Conservation (phyloP, 192 early-diverging fungal genomes). For the Coemansia sp. region DNA sequence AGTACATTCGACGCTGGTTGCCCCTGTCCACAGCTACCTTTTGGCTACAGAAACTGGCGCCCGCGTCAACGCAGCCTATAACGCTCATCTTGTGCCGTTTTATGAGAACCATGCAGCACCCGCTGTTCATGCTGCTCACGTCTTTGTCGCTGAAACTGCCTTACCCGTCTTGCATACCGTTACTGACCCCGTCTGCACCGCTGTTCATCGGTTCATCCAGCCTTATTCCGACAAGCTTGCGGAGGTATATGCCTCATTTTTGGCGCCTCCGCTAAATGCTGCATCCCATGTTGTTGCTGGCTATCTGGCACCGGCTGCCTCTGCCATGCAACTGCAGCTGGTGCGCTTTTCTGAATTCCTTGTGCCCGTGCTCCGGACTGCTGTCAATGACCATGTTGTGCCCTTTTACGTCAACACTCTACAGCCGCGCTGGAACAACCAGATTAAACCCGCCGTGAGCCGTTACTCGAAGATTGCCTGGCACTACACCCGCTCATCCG, state of each 20-base stretch:
- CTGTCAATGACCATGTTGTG: constrained; percentile 23
- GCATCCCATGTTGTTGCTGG: constrained; percentile 1
- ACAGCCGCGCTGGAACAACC: constrained; percentile 35
- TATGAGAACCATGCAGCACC: constrained; percentile 40
- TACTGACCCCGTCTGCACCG: constrained; percentile 16
- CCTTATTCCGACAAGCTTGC: constrained; percentile 17
- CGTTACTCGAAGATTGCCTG: constrained; percentile 22
- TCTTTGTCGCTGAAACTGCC: constrained; percentile 21
- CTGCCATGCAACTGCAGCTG: neutral
- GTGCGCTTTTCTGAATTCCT: constrained; percentile 14
- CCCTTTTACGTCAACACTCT: constrained; percentile 35
- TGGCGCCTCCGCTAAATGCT: constrained; percentile 23
- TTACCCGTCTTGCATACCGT: constrained; percentile 18
- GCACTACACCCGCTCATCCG: constrained; percentile 21
- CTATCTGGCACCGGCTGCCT: constrained; percentile 11
- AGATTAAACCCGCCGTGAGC: constrained; percentile 32
- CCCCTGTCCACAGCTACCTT: constrained; percentile 16
- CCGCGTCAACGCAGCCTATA: constrained; percentile 35
- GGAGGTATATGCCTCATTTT: constrained; percentile 10
- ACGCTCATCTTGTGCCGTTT: constrained; percentile 47
- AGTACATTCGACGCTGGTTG: constrained; percentile 10
- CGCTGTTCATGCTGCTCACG: constrained; percentile 3
- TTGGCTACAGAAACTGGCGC: constrained; percentile 39
- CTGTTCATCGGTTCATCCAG: constrained; percentile 12
- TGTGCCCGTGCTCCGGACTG: constrained; percentile 21